A percentile compares a stretch with the other conserved stretches of the same genome.
Evolutionary conservation across 2,329 filamentous ascomycete species (phyloP).

Genomic region (Monilinia laxa): DNA sequence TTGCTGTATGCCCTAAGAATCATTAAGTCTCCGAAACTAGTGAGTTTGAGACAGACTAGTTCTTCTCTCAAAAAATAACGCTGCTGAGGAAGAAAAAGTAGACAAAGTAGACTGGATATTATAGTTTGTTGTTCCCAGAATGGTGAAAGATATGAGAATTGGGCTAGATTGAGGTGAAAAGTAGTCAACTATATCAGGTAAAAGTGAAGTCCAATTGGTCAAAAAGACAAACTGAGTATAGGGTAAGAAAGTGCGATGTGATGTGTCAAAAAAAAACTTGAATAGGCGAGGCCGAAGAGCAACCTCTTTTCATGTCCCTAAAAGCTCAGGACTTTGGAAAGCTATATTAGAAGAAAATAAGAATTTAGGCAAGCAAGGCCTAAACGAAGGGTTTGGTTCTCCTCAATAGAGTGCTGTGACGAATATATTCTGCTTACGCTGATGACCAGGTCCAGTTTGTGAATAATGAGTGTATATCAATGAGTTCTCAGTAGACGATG

Average conservation of each 20-base stretch:
- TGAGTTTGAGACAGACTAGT: not conserved
- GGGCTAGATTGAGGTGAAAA: not conserved
- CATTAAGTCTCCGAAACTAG: not conserved
- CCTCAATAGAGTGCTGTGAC: constrained; percentile 8
- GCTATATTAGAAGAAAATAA: not conserved
- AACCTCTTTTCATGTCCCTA: not conserved
- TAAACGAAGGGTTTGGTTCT: not conserved
- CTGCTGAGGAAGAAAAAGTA: not conserved
- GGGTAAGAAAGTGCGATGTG: not conserved
- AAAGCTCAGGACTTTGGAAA: not conserved
- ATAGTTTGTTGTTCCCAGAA: not conserved
- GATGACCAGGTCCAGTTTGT: constrained; percentile 30
- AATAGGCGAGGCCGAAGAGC: not conserved
- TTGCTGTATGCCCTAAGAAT: not conserved
- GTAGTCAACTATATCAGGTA: not conserved
- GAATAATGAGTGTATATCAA: constrained; percentile 37
- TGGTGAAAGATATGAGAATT: constrained; percentile 18
- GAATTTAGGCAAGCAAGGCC: not conserved
- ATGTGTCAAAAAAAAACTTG: not conserved
- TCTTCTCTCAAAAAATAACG: not conserved
- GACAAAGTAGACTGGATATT: not conserved
- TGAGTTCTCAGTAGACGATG: constrained; percentile 31
- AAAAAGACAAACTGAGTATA: not conserved
- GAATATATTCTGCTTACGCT: constrained; percentile 24
- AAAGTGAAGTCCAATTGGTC: not conserved